These are phyloP conservation scores for Gynostemma pentaphyllum DNA, from an alignment of 306 rosid genomes.

Conservation along the genomic window DNA sequence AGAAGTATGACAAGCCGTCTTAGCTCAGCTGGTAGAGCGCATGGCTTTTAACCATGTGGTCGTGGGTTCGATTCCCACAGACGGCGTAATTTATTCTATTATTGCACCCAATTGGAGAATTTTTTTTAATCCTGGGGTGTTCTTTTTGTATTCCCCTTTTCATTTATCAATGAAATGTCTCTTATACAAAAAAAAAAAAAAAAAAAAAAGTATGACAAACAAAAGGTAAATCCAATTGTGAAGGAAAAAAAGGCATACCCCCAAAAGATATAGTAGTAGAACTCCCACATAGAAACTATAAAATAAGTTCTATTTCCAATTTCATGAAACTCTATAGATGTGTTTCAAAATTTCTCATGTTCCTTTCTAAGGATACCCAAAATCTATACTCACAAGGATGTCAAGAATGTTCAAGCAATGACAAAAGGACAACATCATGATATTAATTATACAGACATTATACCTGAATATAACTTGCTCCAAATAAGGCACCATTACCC, in stretches of 20 bases:
- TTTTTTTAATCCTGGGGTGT: too few species aligned
- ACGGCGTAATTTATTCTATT: too few species aligned
- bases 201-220: background rate
- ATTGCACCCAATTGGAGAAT: too few species aligned
- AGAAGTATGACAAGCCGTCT: too few species aligned
- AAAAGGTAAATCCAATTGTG: background rate
- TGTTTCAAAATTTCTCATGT: background rate
- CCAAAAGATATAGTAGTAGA: background rate
- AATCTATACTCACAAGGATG: background rate
- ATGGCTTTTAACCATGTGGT: too few species aligned
- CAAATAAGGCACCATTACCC: slow-evolving; percentile 91
- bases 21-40: too few species aligned
- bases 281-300: background rate
- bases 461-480: slow-evolving; percentile 97
- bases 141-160: too few species aligned
- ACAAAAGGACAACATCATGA: background rate
- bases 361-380: background rate
- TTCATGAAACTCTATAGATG: background rate
- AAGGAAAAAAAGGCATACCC: background rate
- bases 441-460: slow-evolving; percentile 4
- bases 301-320: background rate
- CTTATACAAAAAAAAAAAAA: too few species aligned
- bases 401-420: background rate
- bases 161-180: too few species aligned
- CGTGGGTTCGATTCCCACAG: too few species aligned